These are phyloP conservation scores for Mortierella sp. DNA, from an alignment of 371 early-diverging fungal species.

Conservation along the genomic window DNA sequence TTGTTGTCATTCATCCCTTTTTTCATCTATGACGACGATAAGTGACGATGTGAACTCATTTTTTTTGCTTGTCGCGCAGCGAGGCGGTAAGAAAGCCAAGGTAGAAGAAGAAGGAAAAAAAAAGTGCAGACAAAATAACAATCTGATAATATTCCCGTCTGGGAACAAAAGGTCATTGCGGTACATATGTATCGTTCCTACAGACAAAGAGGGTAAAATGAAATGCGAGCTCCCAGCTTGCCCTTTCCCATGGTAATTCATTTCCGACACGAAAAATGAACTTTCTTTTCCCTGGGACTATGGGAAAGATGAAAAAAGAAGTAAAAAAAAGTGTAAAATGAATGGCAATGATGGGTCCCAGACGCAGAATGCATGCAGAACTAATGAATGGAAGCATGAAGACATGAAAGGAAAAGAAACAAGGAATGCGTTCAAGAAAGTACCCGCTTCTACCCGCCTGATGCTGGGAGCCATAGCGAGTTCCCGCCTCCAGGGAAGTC, in stretches of 20 bases:
- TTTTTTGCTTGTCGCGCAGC: background rate
- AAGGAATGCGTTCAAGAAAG: background rate
- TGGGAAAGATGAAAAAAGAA: background rate
- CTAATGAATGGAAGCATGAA: background rate
- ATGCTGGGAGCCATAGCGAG: slow-evolving; percentile 1
- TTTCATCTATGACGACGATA: too few species aligned
- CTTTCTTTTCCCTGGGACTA: background rate
- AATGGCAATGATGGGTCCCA: background rate
- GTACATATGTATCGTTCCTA: background rate
- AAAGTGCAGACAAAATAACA: background rate
- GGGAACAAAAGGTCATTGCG: background rate
- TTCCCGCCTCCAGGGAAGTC: background rate
- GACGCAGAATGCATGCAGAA: background rate
- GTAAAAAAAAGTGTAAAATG: background rate
- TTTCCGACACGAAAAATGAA: background rate
- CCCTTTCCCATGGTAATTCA: background rate
- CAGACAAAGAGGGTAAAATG: background rate
- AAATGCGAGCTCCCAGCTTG: background rate
- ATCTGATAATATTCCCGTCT: background rate
- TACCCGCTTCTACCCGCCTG: slow-evolving; percentile 10
- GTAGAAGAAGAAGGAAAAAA: background rate
- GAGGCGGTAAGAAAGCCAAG: background rate
- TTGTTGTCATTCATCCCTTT: too few species aligned
- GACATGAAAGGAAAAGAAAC: too few species aligned
- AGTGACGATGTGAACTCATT: too few species aligned